Percentiles rank a stretch among this genome's conserved stretches.
Conservation (phyloP, 108 stramenopile species). For the Aureococcus anophagefferens region DNA sequence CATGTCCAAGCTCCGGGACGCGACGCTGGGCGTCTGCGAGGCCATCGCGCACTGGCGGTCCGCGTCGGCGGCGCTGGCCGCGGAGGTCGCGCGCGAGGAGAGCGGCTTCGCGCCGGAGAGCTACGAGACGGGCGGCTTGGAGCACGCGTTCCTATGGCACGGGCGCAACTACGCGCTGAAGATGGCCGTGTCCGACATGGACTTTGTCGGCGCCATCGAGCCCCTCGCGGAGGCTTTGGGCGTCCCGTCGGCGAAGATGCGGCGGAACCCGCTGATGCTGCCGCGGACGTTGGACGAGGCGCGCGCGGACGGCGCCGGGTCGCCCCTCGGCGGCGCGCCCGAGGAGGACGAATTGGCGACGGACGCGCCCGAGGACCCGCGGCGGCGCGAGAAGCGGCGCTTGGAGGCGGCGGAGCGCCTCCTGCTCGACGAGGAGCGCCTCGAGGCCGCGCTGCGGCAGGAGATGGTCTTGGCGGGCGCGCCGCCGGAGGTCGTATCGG, state of each 20-base stretch:
- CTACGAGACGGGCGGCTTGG: too few relatives aligned
- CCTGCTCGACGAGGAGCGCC: neutral
- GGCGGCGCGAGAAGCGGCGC: neutral
- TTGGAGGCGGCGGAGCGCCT: neutral
- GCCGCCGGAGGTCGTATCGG: too few relatives aligned
- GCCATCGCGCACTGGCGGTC: slow-evolving; percentile 28
- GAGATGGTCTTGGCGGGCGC: too few relatives aligned
- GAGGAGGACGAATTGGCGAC: neutral
- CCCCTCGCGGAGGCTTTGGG: slow-evolving; percentile 14
- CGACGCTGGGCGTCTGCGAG: slow-evolving; percentile 29
- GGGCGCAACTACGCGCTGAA: slow-evolving; percentile 46
- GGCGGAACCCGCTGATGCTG: slow-evolving; percentile 19
- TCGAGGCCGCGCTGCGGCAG: too few relatives aligned
- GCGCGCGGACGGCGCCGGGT: neutral
- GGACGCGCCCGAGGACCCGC: too few relatives aligned
- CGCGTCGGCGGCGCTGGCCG: slow-evolving; percentile 1
- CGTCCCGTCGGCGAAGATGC: neutral
- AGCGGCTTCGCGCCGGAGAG: too few relatives aligned
- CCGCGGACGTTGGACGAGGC: slow-evolving; percentile 11
- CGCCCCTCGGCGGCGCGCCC: too few relatives aligned
- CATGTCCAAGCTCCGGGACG: slow-evolving; percentile 24
- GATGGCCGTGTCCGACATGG: slow-evolving; percentile 22
- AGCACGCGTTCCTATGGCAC: slow-evolving; percentile 43
- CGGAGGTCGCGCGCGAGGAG: too few relatives aligned
- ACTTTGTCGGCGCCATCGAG: slow-evolving; percentile 34